Conservation (phyloP, 2,329 filamentous ascomycete genomes). For the Neonectria faginata region DNA sequence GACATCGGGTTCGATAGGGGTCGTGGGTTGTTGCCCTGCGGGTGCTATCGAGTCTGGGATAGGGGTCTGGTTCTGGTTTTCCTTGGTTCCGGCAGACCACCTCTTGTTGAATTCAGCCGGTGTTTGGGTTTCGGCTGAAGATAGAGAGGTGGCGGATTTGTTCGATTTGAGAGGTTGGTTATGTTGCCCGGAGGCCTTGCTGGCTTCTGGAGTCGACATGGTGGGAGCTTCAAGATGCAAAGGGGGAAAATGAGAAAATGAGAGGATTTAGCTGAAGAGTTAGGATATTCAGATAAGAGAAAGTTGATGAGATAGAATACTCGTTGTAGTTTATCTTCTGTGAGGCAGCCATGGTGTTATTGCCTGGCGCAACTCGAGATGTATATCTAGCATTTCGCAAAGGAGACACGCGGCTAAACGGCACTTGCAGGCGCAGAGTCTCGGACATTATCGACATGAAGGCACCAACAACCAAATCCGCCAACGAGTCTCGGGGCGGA, state of each 20-base stretch:
- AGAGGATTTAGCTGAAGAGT: not conserved
- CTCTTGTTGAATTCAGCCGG: not conserved
- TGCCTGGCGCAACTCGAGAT: slow-evolving; percentile 16
- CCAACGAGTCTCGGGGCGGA: not conserved
- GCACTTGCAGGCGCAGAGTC: not conserved
- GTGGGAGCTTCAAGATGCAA: not conserved
- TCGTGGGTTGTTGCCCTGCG: slow-evolving; percentile 10
- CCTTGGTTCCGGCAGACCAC: slow-evolving; percentile 2
- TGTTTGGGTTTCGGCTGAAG: slow-evolving; percentile 32
- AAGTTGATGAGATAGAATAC: not conserved
- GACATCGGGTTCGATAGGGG: slow-evolving; percentile 26
- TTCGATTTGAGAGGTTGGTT: slow-evolving; percentile 7
- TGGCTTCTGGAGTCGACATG: slow-evolving; percentile 29
- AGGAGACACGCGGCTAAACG: not conserved
- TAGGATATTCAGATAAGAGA: not conserved
- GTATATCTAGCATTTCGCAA: not conserved
- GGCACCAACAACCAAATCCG: too few species aligned
- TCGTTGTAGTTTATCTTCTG: not conserved
- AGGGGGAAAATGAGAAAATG: not conserved
- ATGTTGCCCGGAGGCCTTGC: not conserved
- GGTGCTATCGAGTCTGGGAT: not conserved
- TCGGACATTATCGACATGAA: not conserved
- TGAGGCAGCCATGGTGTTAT: not conserved
- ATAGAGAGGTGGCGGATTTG: slow-evolving; percentile 37
- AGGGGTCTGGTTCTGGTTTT: not conserved